Evolutionary conservation across 495 filamentous ascomycete species (phyloP), one percentile per base, ranked within the genome.

Genomic region (Lindgomyces ingoldianus): DNA sequence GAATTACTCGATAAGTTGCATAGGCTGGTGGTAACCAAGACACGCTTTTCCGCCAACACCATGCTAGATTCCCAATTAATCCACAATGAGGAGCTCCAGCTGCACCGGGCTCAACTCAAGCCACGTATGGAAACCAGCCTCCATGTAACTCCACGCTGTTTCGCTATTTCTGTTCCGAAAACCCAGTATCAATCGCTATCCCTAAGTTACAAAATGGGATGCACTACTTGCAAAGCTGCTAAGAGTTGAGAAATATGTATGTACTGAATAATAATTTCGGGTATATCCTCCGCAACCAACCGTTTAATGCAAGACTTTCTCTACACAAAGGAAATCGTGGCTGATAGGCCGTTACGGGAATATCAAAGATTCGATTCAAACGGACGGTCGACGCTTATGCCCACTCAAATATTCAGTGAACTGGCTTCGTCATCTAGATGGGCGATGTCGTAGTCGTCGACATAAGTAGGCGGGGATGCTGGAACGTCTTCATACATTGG

Each of bases 401-500:
- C 6, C 33, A 14, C 33, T 39, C 33, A 39, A 39, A 39, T 39
- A 39, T 47, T 8, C 6, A 47, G 44, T 8, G 44, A 24, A n/a
- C 44, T 47, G 16, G 44, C 18, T n/a, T 46, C 54, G 1, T 62
- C 57, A 16, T 66, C 63, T 16, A 69, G 25, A n/a, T 51, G 49
- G 1, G 45, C 52, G 21, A 57, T 14, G 46, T 72, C 70, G 59
- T 68, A 75, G 46, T 77, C 78, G 25, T 78, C 74, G 26, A 81
- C 69, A 71, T 98, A 98, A 1, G 82, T 83, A 0, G 94, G 94
- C 30, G 94, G 94, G 47, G 88, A 90, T 8, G 85, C 86, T 0
- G 93, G 93, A 26, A 99, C 91, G 72, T 98, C 90, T 77, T 94
- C 89, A 72, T 99, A 99, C 70, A 93, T 85, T 0, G 94, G 94